Conservation (phyloP, 345 rosid species). For the Excoecaria cochinchinensis region DNA sequence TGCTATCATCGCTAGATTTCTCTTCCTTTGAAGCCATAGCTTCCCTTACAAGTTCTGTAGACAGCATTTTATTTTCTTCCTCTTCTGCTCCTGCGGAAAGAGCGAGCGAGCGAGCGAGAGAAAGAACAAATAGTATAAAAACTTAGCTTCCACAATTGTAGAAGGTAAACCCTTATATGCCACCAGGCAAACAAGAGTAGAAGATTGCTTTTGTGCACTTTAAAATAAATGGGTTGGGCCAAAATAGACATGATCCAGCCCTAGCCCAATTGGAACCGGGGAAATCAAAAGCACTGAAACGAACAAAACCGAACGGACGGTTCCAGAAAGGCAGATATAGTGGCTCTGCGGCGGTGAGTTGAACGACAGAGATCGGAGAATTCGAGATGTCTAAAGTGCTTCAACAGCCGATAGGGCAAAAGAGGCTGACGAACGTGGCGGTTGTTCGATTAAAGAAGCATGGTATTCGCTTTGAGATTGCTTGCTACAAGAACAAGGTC, state of each 20-base stretch:
- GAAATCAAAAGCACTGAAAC: neutral
- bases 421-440: slow-evolving; percentile 94
- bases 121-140: neutral
- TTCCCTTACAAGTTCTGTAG: slow-evolving; percentile 34
- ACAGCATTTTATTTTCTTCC: slow-evolving; percentile 29
- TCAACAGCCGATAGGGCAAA: slow-evolving; percentile 88
- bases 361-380: neutral
- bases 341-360: neutral
- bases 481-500: slow-evolving; percentile 98
- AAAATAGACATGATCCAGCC: neutral
- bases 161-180: neutral
- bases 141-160: neutral
- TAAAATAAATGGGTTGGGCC: neutral
- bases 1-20: slow-evolving; percentile 10
- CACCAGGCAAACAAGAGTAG: too few relatives aligned
- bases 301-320: slow-evolving; percentile 2
- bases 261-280: neutral
- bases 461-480: slow-evolving; percentile 92
- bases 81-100: neutral
- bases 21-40: slow-evolving; percentile 30
- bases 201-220: too few relatives aligned
- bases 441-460: slow-evolving; percentile 86
- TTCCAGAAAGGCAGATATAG: neutral
- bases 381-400: slow-evolving; percentile 69
- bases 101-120: neutral